These are phyloP conservation scores for Salvia miltiorrhiza DNA, from an alignment of 257 asterid species.

Conservation along the genomic window DNA sequence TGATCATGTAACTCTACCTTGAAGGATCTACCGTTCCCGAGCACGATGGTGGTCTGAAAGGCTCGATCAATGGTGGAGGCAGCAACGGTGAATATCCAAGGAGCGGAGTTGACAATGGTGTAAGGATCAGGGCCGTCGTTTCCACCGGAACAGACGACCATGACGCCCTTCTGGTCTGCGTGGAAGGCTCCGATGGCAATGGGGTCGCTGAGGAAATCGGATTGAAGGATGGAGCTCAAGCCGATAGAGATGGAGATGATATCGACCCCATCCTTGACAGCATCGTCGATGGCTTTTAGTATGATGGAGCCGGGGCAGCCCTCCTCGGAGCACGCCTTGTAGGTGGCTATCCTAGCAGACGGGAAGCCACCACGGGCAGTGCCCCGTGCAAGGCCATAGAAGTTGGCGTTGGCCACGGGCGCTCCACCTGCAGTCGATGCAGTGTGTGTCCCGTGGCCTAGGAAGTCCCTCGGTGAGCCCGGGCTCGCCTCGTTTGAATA, in stretches of 20 bases:
- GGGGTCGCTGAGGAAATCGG: constrained; percentile 55
- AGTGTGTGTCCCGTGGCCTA: constrained; percentile 76
- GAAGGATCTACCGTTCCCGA: constrained; percentile 47
- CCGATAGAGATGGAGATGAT: constrained; percentile 71
- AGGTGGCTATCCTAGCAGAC: constrained; percentile 61
- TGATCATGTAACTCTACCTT: no score
- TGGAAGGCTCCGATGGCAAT: constrained; percentile 80
- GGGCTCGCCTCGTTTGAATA: constrained; percentile 26
- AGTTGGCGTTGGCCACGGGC: constrained; percentile 46
- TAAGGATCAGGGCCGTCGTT: constrained; percentile 61
- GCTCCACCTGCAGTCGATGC: constrained; percentile 65
- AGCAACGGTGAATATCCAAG: constrained; percentile 79
- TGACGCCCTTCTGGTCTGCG: constrained; percentile 53
- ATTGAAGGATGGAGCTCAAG: constrained; percentile 32
- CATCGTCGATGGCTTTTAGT: constrained; percentile 71
- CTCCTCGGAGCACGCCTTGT: constrained; percentile 53
- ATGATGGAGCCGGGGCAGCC: constrained; percentile 51
- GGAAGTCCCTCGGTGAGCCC: constrained; percentile 57
- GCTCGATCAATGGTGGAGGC: constrained; percentile 63
- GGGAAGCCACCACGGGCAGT: constrained; percentile 64
- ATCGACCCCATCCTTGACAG: constrained; percentile 71
- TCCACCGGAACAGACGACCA: constrained; percentile 69
- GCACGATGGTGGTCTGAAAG: constrained; percentile 41
- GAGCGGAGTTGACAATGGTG: constrained; percentile 64
- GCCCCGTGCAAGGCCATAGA: constrained; percentile 62